Percentiles rank a stretch among this genome's conserved stretches.
Evolutionary conservation across 306 rosid species (phyloP).

Genomic region (Malus sylvestris): DNA sequence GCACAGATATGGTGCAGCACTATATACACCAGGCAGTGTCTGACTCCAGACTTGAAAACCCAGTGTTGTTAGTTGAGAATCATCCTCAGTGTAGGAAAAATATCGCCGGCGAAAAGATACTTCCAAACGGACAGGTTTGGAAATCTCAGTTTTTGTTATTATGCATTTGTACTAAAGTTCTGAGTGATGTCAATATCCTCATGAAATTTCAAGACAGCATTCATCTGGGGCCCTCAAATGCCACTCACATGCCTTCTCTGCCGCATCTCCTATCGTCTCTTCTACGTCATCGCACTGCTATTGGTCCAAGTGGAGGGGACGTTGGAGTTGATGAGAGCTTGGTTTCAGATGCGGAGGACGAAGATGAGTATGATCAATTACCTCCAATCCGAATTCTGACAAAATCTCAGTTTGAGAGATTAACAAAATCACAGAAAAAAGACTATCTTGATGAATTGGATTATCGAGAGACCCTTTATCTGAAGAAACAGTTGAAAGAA

Average conservation of each 20-base stretch:
- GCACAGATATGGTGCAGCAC: conserved; percentile 60
- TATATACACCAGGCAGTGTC: conserved; percentile 73
- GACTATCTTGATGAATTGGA: conserved; percentile 91
- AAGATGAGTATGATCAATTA: conserved; percentile 81
- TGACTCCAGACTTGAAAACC: conserved; percentile 83
- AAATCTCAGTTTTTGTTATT: conserved; percentile 69
- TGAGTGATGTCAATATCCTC: conserved; percentile 69
- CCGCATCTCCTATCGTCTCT: conserved; percentile 92
- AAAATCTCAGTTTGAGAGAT: conserved; percentile 69
- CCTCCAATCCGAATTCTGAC: conserved; percentile 73
- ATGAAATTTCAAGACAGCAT: conserved; percentile 73
- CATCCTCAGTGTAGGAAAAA: conserved; percentile 76
- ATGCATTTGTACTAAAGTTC: conserved; percentile 78
- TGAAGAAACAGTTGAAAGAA: conserved; percentile 86
- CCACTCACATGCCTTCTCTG: conserved; percentile 59
- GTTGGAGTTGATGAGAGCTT: conserved; percentile 51
- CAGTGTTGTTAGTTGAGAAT: conserved; percentile 84
- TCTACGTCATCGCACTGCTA: conserved; percentile 37
- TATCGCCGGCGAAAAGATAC: conserved; percentile 69
- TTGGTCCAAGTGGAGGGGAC: conserved; percentile 39
- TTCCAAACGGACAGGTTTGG: conserved; percentile 98
- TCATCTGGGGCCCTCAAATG: conserved; percentile 58
- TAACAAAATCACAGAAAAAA: conserved; percentile 59
- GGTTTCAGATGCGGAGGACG: conserved; percentile 46
- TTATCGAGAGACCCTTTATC: conserved; percentile 81